Base-by-base conservation (phyloP, 2,329 filamentous ascomycete species). In the Pezicula carpinea region DNA sequence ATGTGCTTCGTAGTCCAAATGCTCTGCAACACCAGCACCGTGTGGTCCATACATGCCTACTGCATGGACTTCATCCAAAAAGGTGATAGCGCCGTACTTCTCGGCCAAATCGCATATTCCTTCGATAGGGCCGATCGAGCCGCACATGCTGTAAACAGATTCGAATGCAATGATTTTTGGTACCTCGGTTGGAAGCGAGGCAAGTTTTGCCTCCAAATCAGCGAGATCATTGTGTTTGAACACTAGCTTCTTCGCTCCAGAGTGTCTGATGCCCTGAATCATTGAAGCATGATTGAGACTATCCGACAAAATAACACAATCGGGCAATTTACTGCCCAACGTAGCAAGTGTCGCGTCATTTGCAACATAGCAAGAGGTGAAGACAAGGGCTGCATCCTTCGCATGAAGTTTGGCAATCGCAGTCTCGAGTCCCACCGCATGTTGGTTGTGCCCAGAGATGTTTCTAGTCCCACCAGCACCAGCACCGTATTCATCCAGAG, bases 101-200 rank as follows among this genome's bases (percentile, higher is more conserved):
- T 97, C 91, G 8, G 93, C 92, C 45, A 99, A 74, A 65, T 99
- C 90, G 66, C 92, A 97, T 53, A 99, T 97, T 64, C 85, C 85
- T 70, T 91, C 89, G 58, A 99, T 99, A 1, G 93, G 93, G 0
- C 90, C 93, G 64, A 99, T 89, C 14, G 90, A 96, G 53, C 93
- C 93, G 65, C 93, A 99, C 93, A 99, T 99, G 74, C 90, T 96
- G 73, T 99, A 99, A 3, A 99, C 93, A 23, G 90, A 96, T 71
- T 99, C 93, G 56, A 97, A 99, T 2, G 93, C 93, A 56, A 99
- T 99, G 56, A 99, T 96, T 75, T 99, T 99, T 48, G 93, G 93
- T 31, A 88, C 80, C 51, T 93, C 79, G 1, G 87, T 72, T 1
- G 92, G 90, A 35, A 99, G 77, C 11, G 90, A 87, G 3, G 91